Conservation (phyloP, 257 asterid genomes). For the Solanum sitiens region DNA sequence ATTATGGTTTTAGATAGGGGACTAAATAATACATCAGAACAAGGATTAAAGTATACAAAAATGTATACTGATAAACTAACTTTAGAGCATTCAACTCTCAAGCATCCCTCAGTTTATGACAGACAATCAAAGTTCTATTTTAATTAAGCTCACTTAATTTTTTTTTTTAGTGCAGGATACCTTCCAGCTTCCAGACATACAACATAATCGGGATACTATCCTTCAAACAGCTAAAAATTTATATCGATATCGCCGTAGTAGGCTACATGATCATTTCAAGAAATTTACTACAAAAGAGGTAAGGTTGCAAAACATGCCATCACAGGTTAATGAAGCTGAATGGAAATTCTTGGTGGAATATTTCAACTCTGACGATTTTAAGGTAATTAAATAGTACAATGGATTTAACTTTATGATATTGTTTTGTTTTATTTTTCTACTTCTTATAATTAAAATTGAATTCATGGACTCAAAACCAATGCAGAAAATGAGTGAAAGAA, state of each 20-base stretch:
- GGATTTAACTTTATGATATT: background rate
- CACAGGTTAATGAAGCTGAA: background rate
- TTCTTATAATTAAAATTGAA: background rate
- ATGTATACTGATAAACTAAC: background rate
- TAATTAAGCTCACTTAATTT: background rate
- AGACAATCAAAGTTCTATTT: background rate
- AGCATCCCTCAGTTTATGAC: background rate
- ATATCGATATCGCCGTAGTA: background rate
- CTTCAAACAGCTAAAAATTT: background rate
- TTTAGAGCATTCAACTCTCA: background rate
- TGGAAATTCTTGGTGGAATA: background rate
- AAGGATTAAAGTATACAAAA: background rate
- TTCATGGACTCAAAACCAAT: background rate
- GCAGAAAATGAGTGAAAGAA: background rate
- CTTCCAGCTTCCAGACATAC: background rate
- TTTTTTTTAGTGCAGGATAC: background rate
- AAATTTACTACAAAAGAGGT: background rate
- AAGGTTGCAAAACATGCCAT: background rate
- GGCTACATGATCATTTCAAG: background rate
- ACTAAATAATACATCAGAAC: background rate
- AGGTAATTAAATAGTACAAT: background rate
- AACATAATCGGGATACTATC: background rate
- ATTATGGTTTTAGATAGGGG: background rate
- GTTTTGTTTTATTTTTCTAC: background rate
- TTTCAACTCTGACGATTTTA: background rate